Percentiles rank a stretch among this genome's conserved stretches.
These are phyloP conservation scores for Myxozyma lipomycoides DNA, from an alignment of 805 yeast species.

Conservation along the genomic window DNA sequence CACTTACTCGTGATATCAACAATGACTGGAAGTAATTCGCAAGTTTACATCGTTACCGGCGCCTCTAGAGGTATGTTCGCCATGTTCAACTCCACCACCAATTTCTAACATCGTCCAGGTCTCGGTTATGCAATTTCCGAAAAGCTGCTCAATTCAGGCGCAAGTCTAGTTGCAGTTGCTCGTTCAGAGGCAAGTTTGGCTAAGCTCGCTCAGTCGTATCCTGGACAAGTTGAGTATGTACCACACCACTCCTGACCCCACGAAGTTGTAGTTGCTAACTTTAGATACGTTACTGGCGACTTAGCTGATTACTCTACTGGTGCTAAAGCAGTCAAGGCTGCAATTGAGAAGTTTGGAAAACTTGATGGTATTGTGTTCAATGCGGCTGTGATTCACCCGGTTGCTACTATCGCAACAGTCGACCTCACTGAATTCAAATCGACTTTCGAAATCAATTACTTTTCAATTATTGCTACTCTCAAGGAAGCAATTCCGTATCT, in stretches of 20 bases:
- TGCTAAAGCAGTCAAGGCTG: slow-evolving; percentile 41
- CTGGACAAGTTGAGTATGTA: slow-evolving; percentile 28
- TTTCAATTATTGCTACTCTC: slow-evolving; percentile 55
- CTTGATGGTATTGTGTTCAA: slow-evolving; percentile 57
- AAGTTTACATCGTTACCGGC: slow-evolving; percentile 38
- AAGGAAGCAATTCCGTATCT: slow-evolving; percentile 54
- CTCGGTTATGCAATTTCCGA: slow-evolving; percentile 76
- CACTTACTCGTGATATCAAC: no score
- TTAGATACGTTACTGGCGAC: slow-evolving; percentile 49
- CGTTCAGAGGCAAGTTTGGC: slow-evolving; percentile 53
- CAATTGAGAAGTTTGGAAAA: slow-evolving; percentile 47
- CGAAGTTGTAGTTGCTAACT: slow-evolving; percentile 2
- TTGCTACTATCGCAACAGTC: slow-evolving; percentile 49
- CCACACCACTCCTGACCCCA: slow-evolving; percentile 1
- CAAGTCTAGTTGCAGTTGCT: slow-evolving; percentile 66
- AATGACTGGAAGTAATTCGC: slow-evolving; percentile 9
- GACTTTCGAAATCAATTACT: slow-evolving; percentile 72
- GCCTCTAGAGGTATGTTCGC: slow-evolving; percentile 36
- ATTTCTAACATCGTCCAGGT: slow-evolving; percentile 43
- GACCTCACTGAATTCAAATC: slow-evolving; percentile 55
- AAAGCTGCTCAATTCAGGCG: slow-evolving; percentile 42
- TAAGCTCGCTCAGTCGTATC: slow-evolving; percentile 44
- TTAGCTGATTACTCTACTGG: slow-evolving; percentile 42
- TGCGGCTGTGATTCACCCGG: slow-evolving; percentile 80
- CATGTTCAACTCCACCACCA: no score